Evolutionary conservation across 2,329 filamentous ascomycete species (phyloP).

Genomic region (Microdochium paspali): DNA sequence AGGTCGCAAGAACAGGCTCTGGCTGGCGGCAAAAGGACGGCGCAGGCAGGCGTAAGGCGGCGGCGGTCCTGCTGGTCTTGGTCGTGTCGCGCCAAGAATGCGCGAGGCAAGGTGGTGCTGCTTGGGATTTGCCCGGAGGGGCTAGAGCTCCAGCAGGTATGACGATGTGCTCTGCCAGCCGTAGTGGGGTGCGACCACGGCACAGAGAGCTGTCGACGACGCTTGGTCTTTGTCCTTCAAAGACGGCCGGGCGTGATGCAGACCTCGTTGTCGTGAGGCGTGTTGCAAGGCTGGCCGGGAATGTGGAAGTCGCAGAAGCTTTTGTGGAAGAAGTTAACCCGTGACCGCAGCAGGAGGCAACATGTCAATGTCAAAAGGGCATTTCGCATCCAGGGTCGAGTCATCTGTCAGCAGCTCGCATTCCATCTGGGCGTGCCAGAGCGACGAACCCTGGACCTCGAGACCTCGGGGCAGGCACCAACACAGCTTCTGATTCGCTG

Average conservation of each 20-base stretch:
- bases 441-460: background rate
- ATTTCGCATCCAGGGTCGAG: background rate
- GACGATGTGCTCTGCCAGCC: background rate
- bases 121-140: background rate
- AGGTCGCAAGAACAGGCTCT: too few species aligned
- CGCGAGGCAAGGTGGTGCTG: background rate
- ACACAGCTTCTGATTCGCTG: background rate
- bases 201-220: too few species aligned
- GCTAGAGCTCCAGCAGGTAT: too few species aligned
- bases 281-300: too few species aligned
- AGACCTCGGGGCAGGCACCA: background rate
- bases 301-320: too few species aligned
- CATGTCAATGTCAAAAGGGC: background rate
- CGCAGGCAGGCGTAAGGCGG: background rate
- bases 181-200: background rate
- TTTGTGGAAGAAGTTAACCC: background rate
- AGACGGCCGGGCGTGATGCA: too few species aligned
- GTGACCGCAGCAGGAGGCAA: background rate
- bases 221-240: too few species aligned
- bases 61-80: too few species aligned
- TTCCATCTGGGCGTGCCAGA: background rate
- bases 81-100: background rate
- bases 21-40: too few species aligned
- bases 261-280: too few species aligned
- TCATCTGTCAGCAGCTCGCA: background rate